Percentiles rank a stretch among this genome's conserved stretches.
These are phyloP conservation scores for Gaeumannomyces sp. DNA, from an alignment of 2,329 filamentous ascomycete genomes.

Conservation along the genomic window DNA sequence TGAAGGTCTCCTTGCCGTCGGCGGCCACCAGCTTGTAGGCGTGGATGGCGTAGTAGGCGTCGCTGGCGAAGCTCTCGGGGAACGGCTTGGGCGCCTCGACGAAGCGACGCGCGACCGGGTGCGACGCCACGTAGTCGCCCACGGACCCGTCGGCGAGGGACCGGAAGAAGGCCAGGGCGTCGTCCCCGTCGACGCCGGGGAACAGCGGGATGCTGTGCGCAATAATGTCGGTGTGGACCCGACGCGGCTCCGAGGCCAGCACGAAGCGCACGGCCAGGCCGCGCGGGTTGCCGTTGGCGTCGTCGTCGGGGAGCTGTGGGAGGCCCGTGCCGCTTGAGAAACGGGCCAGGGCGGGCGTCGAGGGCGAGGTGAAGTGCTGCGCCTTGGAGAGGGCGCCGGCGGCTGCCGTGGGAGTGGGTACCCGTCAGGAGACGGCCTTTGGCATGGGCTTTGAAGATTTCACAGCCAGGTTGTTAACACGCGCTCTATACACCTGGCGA, in stretches of 20 bases:
- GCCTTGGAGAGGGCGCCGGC: constrained; percentile 39
- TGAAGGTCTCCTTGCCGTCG: constrained; percentile 34
- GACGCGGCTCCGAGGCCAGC: constrained; percentile 30
- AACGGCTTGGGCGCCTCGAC: constrained; percentile 42
- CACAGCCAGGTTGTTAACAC: constrained; percentile 1
- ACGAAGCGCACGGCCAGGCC: constrained; percentile 44
- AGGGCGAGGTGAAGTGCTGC: constrained; percentile 38
- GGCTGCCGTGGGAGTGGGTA: constrained; percentile 35
- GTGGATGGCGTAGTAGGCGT: constrained; percentile 42
- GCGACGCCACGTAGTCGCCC: constrained; percentile 34
- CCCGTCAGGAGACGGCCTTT: constrained; percentile 46
- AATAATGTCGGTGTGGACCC: constrained; percentile 50
- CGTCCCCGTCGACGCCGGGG: constrained; percentile 43
- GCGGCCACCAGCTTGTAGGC: constrained; percentile 39
- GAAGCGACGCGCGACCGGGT: constrained; percentile 42
- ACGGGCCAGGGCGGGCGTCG: constrained; percentile 40
- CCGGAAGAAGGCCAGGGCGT: constrained; percentile 43
- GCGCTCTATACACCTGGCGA: too few species aligned
- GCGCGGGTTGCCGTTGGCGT: constrained; percentile 39
- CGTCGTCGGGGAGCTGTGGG: constrained; percentile 42
- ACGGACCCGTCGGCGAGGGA: constrained; percentile 32
- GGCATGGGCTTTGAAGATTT: constrained; percentile 42
- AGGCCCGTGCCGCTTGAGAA: constrained; percentile 47
- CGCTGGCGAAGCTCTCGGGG: constrained; percentile 40
- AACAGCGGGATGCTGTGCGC: constrained; percentile 46